Evolutionary conservation across 75 land plant genomes (phyloP).

Genomic region (Picea glauca): DNA sequence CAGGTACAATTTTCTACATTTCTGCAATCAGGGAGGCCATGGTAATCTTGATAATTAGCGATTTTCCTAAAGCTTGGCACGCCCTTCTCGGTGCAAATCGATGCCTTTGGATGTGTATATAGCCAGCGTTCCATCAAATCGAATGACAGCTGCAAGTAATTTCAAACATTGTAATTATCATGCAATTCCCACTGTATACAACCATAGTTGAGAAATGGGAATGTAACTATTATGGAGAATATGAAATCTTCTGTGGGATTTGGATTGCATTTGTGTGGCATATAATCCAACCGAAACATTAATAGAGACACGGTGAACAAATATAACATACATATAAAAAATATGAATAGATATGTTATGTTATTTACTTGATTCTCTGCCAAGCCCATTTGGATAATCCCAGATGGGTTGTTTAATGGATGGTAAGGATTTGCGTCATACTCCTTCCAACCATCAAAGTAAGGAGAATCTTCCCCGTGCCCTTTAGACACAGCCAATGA

Average conservation of each 20-base stretch:
- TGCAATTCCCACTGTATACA: not conserved
- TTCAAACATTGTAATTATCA: too few species aligned
- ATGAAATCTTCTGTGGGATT: not conserved
- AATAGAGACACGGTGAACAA: not conserved
- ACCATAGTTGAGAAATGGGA: not conserved
- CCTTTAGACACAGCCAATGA: slow-evolving; percentile 12
- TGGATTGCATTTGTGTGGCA: not conserved
- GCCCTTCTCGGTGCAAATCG: slow-evolving; percentile 24
- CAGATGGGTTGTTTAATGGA: slow-evolving; percentile 29
- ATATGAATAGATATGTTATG: not conserved
- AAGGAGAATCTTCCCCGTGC: slow-evolving; percentile 32
- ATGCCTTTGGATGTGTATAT: slow-evolving; percentile 19
- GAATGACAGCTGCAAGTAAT: slow-evolving; percentile 21
- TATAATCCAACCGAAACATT: too few species aligned
- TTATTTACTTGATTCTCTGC: slow-evolving; percentile 52
- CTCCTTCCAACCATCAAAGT: slow-evolving; percentile 51
- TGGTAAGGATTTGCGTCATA: slow-evolving; percentile 33
- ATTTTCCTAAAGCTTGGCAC: slow-evolving; percentile 8
- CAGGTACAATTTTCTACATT: not conserved
- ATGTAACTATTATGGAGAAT: not conserved
- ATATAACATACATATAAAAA: not conserved
- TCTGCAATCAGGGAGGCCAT: slow-evolving; percentile 29
- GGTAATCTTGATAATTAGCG: slow-evolving; percentile 27
- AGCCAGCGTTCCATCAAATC: slow-evolving; percentile 32
- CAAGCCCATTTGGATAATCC: slow-evolving; percentile 60